Percentiles rank a stretch among this genome's conserved stretches.
Evolutionary conservation across 768 basidiomycete genomes (phyloP).

Genomic region (Russula sp.): DNA sequence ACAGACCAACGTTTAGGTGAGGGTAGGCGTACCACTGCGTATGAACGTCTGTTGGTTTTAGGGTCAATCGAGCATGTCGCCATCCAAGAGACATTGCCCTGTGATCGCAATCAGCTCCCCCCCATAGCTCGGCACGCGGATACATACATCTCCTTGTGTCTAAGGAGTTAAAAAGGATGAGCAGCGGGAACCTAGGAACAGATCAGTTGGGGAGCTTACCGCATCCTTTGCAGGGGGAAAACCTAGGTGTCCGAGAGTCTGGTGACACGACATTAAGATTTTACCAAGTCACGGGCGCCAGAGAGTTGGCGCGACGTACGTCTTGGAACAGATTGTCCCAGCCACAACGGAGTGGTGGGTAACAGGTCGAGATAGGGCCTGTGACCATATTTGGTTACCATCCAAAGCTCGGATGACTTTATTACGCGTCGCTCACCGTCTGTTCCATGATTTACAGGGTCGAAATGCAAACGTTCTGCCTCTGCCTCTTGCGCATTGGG

Average conservation of each 20-base stretch:
- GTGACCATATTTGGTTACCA: background rate
- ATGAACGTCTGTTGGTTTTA: constrained; percentile 11
- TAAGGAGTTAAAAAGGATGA: background rate
- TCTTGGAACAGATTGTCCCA: constrained; percentile 16
- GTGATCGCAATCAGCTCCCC: background rate
- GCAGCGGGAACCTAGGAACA: background rate
- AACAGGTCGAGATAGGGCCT: constrained; percentile 8
- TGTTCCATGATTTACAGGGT: constrained; percentile 11
- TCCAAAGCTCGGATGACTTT: background rate
- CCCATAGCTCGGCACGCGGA: background rate
- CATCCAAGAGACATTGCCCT: constrained; percentile 15
- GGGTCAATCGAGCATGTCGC: constrained; percentile 13
- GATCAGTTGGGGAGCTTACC: background rate
- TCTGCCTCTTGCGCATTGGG: constrained; percentile 1
- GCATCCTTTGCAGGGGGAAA: constrained; percentile 2
- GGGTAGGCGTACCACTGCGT: constrained; percentile 5
- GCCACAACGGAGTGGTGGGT: constrained; percentile 2
- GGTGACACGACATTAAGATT: background rate
- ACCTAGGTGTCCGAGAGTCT: constrained; percentile 13
- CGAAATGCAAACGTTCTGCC: constrained; percentile 2
- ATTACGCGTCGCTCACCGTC: background rate
- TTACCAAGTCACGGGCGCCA: background rate
- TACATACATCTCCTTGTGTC: constrained; percentile 7
- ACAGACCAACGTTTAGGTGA: background rate
- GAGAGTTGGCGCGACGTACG: background rate